Evolutionary conservation across 441 rosid species (phyloP).

Genomic region (Arabidopsis lyrata): DNA sequence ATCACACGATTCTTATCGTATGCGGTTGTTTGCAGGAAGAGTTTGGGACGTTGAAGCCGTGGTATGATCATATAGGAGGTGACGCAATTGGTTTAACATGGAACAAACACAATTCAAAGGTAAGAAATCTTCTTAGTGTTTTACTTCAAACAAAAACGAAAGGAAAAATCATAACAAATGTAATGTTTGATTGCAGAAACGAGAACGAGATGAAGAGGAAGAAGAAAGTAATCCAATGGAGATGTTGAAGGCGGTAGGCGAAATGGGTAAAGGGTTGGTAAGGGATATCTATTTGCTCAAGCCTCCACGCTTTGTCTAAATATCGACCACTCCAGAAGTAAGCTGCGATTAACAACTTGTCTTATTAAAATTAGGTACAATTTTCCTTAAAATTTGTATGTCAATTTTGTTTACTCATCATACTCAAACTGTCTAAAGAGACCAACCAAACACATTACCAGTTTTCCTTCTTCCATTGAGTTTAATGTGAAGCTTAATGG

Average conservation of each 20-base stretch:
- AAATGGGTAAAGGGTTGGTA: conserved; percentile 88
- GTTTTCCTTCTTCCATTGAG: neutral
- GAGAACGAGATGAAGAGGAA: conserved; percentile 60
- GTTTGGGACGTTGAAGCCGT: conserved; percentile 64
- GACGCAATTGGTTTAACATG: conserved; percentile 90
- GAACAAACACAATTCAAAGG: conserved; percentile 69
- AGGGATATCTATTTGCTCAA: conserved; percentile 72
- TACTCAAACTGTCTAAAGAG: neutral
- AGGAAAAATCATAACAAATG: neutral
- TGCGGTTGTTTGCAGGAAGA: conserved; percentile 57
- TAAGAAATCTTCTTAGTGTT: conserved; percentile 30
- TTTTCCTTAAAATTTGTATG: neutral
- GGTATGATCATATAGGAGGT: conserved; percentile 92
- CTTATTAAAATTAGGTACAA: too few relatives aligned
- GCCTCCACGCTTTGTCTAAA: conserved; percentile 50
- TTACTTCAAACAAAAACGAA: conserved; percentile 22
- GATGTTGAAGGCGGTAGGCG: conserved; percentile 65
- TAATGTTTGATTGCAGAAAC: conserved; percentile 58
- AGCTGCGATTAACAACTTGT: too few relatives aligned
- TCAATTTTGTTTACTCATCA: neutral
- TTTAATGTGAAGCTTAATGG: neutral
- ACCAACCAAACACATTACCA: neutral
- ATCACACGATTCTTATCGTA: conserved; percentile 18
- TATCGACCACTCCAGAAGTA: too few relatives aligned
- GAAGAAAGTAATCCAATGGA: conserved; percentile 51